Evolutionary conservation across 78 protist species (phyloP).

Genomic region (Dictyostelium discoideum): DNA sequence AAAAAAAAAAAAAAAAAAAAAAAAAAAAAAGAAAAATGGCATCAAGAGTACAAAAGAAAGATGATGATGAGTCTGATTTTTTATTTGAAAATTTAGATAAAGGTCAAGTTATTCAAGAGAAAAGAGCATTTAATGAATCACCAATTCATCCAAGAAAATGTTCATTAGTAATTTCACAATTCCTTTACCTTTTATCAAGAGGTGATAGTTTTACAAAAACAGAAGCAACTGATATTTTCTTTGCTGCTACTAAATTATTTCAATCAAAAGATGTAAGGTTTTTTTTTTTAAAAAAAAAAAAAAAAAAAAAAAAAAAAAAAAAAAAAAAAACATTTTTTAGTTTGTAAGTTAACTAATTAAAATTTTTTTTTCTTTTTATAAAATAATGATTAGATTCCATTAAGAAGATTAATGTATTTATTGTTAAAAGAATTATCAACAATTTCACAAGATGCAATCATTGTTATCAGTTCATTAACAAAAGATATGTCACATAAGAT

Average conservation of each 20-base stretch:
- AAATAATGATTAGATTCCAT: constrained; percentile 72
- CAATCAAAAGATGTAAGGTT: constrained; percentile 91
- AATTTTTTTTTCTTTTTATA: not conserved
- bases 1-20: not conserved
- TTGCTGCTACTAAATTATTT: constrained; percentile 97
- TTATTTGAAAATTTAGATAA: constrained; percentile 94
- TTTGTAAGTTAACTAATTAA: not conserved
- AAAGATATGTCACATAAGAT: constrained; percentile 93
- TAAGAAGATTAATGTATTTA: constrained; percentile 95
- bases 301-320: not conserved
- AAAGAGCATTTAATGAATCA: constrained; percentile 92
- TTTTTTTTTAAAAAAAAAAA: not conserved
- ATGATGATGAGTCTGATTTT: constrained; percentile 42
- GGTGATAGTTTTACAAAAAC: constrained; percentile 92
- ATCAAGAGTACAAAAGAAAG: constrained; percentile 13
- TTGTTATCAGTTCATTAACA: constrained; percentile 90
- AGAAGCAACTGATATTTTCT: constrained; percentile 98
- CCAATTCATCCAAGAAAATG: constrained; percentile 90
- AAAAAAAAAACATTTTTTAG: too few relatives aligned
- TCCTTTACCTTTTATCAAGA: constrained; percentile 94
- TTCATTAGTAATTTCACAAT: constrained; percentile 88
- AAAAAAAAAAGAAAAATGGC: not conserved
- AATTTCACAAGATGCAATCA: constrained; percentile 93
- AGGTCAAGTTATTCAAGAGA: constrained; percentile 96
- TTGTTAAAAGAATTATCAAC: constrained; percentile 94